Conservation (phyloP, 371 early-diverging fungal genomes). For the Mortierella sp. region DNA sequence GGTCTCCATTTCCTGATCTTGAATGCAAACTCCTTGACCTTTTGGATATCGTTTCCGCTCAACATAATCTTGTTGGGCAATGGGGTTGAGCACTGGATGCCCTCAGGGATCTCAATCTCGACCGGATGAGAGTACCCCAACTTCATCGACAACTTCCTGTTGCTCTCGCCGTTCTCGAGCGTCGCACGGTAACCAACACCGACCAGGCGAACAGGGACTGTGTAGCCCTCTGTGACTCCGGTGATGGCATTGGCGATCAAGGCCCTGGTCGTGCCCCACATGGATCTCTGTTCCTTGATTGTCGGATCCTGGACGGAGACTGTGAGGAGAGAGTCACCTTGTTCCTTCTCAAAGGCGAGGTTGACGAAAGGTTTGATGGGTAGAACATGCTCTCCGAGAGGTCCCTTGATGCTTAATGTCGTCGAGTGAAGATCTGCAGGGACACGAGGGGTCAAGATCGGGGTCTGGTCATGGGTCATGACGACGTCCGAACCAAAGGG, state of each 20-base stretch:
- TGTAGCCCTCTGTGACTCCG: conserved; percentile 94
- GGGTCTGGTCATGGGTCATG: conserved; percentile 69
- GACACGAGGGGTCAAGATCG: conserved; percentile 67
- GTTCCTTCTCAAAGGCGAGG: conserved; percentile 62
- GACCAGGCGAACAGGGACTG: conserved; percentile 83
- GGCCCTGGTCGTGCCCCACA: conserved; percentile 98
- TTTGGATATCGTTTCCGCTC: conserved; percentile 80
- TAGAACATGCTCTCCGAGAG: conserved; percentile 79
- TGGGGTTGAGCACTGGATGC: conserved; percentile 83
- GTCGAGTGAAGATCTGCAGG: conserved; percentile 74
- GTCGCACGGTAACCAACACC: conserved; percentile 97
- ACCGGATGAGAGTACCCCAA: conserved; percentile 93
- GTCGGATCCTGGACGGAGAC: conserved; percentile 72
- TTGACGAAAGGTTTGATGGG: conserved; percentile 86
- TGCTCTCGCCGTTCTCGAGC: conserved; percentile 79
- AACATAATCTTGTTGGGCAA: conserved; percentile 89
- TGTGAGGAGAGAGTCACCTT: conserved; percentile 62
- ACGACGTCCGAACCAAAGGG: conserved; percentile 74
- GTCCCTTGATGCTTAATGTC: conserved; percentile 81
- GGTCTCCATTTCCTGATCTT: conserved; percentile 89
- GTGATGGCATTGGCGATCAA: conserved; percentile 86
- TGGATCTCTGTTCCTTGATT: conserved; percentile 80
- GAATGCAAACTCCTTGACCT: conserved; percentile 92
- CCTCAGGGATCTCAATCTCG: conserved; percentile 81
- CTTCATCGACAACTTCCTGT: conserved; percentile 76